A percentile compares a stretch with the other conserved stretches of the same genome.
Conservation (phyloP, 257 asterid species). For the Scutellaria galericulata region DNA sequence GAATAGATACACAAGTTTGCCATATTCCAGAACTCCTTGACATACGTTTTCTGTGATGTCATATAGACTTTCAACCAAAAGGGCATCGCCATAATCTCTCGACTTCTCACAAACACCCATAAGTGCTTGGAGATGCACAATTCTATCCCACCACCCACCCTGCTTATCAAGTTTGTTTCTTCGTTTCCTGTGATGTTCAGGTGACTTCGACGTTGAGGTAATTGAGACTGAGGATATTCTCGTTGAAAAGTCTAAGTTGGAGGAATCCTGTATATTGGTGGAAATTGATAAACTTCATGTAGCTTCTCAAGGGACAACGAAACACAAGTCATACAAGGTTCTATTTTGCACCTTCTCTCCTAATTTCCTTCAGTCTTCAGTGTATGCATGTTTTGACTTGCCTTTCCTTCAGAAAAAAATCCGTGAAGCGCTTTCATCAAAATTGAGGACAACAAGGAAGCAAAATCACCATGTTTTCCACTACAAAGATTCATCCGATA, state of each 20-base stretch:
- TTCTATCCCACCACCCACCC: too few species aligned
- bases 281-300: conserved; percentile 47
- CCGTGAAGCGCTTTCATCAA: conserved; percentile 55
- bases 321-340: conserved; percentile 76
- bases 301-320: conserved; percentile 40
- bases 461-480: conserved; percentile 4
- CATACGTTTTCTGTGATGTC: too few species aligned
- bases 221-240: conserved; percentile 40
- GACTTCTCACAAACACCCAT: too few species aligned
- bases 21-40: neutral
- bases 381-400: conserved; percentile 8
- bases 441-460: conserved; percentile 50
- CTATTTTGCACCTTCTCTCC: conserved; percentile 20
- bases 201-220: conserved; percentile 41
- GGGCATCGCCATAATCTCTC: neutral
- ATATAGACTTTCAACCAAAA: neutral
- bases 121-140: too few species aligned
- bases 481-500: conserved; percentile 16
- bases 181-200: conserved; percentile 32
- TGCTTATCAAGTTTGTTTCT: neutral
- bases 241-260: conserved; percentile 46
- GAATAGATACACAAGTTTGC: neutral
- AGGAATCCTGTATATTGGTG: conserved; percentile 71
- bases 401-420: conserved; percentile 57
- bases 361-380: neutral